Percentiles rank a stretch among this genome's conserved stretches.
phyloP scores from a whole-genome alignment of 73 alveolate species.

The Blepharisma japonicum region DNA sequence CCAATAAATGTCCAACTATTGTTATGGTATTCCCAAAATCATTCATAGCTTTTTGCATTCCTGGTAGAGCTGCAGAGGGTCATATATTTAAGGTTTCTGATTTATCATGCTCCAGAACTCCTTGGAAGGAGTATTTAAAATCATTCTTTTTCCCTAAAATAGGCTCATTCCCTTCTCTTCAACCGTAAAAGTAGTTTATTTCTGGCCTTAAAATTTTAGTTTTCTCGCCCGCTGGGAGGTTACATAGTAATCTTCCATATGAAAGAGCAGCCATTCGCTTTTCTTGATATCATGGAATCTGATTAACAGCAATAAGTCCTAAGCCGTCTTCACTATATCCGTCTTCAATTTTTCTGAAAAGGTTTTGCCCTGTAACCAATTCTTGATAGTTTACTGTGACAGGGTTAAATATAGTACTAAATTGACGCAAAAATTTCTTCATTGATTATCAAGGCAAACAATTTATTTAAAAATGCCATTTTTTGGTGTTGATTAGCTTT shows the following conservation, averaged over 20 bases:
- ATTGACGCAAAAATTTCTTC: too few relatives aligned
- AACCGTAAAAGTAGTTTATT: constrained; percentile 54
- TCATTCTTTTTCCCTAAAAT: constrained; percentile 63
- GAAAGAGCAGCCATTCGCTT: constrained; percentile 51
- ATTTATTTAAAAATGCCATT: too few relatives aligned
- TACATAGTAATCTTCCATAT: constrained; percentile 45
- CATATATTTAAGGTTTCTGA: constrained; percentile 47
- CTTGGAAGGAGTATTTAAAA: constrained; percentile 68
- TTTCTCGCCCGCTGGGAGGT: constrained; percentile 42
- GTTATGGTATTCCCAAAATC: constrained; percentile 47
- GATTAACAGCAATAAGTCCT: constrained; percentile 48
- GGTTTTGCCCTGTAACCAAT: too few relatives aligned
- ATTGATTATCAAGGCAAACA: too few relatives aligned
- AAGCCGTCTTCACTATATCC: too few relatives aligned
- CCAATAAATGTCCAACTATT: constrained; percentile 55
- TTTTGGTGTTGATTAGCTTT: too few relatives aligned
- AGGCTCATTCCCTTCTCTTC: constrained; percentile 80
- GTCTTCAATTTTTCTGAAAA: too few relatives aligned
- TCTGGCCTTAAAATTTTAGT: constrained; percentile 54
- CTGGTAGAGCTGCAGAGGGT: constrained; percentile 59
- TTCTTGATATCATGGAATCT: constrained; percentile 52
- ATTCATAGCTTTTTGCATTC: constrained; percentile 61
- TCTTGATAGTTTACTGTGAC: too few relatives aligned
- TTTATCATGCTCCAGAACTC: constrained; percentile 52
- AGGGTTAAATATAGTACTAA: too few relatives aligned